A percentile compares a stretch with the other conserved stretches of the same genome.
Evolutionary conservation across 306 rosid species (phyloP).

Genomic region (Astragalus glycyphyllos): DNA sequence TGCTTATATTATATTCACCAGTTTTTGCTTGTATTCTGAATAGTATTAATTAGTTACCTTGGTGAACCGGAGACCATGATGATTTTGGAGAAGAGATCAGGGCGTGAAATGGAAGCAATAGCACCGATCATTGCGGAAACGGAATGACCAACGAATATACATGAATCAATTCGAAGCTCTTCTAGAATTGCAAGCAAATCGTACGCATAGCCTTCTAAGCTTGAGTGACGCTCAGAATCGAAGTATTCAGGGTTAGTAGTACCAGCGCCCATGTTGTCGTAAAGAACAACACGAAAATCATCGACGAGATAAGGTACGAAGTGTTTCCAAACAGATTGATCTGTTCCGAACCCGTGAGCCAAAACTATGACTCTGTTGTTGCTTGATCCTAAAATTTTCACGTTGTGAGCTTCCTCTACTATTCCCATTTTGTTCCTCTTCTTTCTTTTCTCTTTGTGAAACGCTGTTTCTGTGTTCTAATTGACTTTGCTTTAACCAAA

Average conservation of each 20-base stretch:
- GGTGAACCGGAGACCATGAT: slow-evolving; percentile 70
- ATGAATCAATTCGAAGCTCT: slow-evolving; percentile 55
- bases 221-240: slow-evolving; percentile 71
- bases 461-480: background rate
- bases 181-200: slow-evolving; percentile 75
- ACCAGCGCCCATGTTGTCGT: slow-evolving; percentile 87
- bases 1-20: too few species aligned
- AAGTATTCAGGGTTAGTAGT: slow-evolving; percentile 87
- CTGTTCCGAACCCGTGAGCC: slow-evolving; percentile 88
- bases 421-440: slow-evolving; percentile 56
- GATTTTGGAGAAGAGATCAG: slow-evolving; percentile 72
- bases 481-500: slow-evolving; percentile 8
- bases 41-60: slow-evolving; percentile 51
- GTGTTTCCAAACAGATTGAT: slow-evolving; percentile 88
- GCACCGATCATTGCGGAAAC: slow-evolving; percentile 81
- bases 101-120: slow-evolving; percentile 71
- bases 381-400: slow-evolving; percentile 66
- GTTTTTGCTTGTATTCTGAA: too few species aligned
- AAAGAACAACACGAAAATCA: slow-evolving; percentile 61
- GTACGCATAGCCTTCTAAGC: slow-evolving; percentile 72
- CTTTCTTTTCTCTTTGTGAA: background rate
- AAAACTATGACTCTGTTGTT: slow-evolving; percentile 51
- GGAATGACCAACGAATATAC: slow-evolving; percentile 83
- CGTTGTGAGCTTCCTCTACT: slow-evolving; percentile 82
- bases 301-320: slow-evolving; percentile 66